Conservation (phyloP, 2,329 filamentous ascomycete genomes). For the Aspergillus pseudotamarii region DNA sequence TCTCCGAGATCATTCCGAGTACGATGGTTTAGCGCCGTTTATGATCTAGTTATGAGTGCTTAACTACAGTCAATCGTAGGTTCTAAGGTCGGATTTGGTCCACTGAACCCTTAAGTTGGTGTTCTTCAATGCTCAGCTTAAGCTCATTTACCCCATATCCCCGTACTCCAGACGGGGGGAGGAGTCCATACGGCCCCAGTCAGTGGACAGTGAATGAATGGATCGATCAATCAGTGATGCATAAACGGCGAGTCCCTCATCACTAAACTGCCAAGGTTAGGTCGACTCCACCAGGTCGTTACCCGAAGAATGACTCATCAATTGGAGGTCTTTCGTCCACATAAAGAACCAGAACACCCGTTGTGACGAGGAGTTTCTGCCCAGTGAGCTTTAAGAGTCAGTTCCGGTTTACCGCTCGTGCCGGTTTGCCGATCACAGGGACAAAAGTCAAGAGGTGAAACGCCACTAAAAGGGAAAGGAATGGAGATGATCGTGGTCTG, state of each 20-base stretch:
- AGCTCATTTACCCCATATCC: constrained; percentile 1
- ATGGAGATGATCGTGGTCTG: background rate
- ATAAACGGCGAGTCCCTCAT: background rate
- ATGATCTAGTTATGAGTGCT: background rate
- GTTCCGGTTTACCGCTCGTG: constrained; percentile 26
- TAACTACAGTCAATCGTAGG: too few relatives aligned
- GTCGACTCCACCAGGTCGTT: background rate
- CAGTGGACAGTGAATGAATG: background rate
- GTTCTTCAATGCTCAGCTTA: background rate
- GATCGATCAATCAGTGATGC: background rate
- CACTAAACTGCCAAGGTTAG: background rate
- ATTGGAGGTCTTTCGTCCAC: background rate
- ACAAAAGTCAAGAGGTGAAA: background rate
- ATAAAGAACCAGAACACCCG: background rate
- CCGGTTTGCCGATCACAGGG: constrained; percentile 36
- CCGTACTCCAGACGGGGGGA: background rate
- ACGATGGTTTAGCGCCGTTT: background rate
- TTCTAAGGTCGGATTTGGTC: background rate
- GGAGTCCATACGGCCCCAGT: constrained; percentile 2
- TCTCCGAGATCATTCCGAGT: background rate
- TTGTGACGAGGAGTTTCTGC: background rate
- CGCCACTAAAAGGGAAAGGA: background rate
- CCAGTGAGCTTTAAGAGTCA: constrained; percentile 9
- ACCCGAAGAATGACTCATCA: background rate
- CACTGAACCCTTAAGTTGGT: background rate